Evolutionary conservation across 345 rosid species (phyloP), one percentile per base, ranked within the genome.

Genomic region (Pelargonium nanum): DNA sequence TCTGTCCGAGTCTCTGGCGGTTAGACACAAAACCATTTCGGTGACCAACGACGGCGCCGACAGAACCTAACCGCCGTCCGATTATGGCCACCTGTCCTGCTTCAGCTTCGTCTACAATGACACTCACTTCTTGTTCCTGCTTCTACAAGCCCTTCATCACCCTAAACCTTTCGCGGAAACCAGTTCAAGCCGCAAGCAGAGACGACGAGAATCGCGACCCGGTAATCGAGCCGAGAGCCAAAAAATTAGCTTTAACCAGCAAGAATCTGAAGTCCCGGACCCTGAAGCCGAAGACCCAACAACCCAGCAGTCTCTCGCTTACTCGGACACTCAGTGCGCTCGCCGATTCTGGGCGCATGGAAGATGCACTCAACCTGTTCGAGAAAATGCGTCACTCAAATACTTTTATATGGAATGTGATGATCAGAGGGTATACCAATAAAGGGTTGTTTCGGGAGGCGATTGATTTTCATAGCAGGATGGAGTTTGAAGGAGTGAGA

Each of bases 381-480:
- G 48, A 40, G 15, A 17, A 40, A 40, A 40, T 40, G 48, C 48
- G 16, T 40, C 48, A 40, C 40, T 30, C 40, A 12, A 44, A 71
- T 73, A 80, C 74, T 13, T 86, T 78, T 62, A 80, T 62, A 3
- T 86, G 89, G 94, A 84, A 84, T 55, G 75, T 87, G 1, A 66
- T 86, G 73, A 71, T 86, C 57, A 75, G 94, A 76, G 86, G 85
- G 13, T 61, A 77, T 57, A 53, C 82, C 58, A 79, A 68, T n/a
- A 80, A 72, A 57, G 85, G 74, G 52, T 60, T 77, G 5, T 80
- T 74, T 70, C 26, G 71, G 4, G 55, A 75, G 68, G 81, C 89
- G 8, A 67, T 86, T 34, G 80, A 67, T 0, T 67, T 80, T 54
- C 82, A 82, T 74, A 26, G 23, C 34, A 50, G 66, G 28, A 82